Evolutionary conservation across 148 eudicot species (phyloP), one percentile per base, ranked within the genome.

Genomic region (Cornus florida): DNA sequence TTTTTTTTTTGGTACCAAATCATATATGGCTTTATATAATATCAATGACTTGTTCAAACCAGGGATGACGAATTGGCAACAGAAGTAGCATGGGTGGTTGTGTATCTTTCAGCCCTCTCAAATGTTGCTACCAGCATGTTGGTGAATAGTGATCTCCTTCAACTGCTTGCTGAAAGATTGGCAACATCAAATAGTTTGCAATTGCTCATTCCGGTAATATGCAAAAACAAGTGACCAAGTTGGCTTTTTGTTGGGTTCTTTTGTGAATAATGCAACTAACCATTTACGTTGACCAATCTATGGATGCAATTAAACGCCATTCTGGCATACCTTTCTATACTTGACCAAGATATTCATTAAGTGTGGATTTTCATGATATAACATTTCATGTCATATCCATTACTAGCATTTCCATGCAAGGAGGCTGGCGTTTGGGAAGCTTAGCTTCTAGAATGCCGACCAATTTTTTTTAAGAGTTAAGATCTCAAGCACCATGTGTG

Each of bases 51-150:
- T 78, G 66, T 75, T 23, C 71, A 73, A 75, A 76, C 77, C 92
- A 96, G 99, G 88, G 99, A 96, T 75, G 99, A 96, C 76, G 97
- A 96, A 80, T 86, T 96, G 85, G 92, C 95, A 32, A 96, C 99
- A 83, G 98, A 96, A 92, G 92, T 96, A 59, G 98, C 98, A 82
- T 96, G 99, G 99, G 94, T 96, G 46, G 93, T 90, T 81, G 99
- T 94, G 79, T 96, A 96, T 87, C 94, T 96, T 74, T 90, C 98
- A 74, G 92, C 99, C 57, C 97, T 96, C 71, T 94, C 98, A 73
- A 87, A 91, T 83, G 77, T 85, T 78, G 99, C 97, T 81, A 85
- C 90, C 31, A 84, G 87, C 75, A 79, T 91, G 79, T 86, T 96
- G 85, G 91, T 88, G 84, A 93, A 91, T 85, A 87, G 86, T 75